Evolutionary conservation across 345 rosid genomes (phyloP).

Genomic region (Populus alba): DNA sequence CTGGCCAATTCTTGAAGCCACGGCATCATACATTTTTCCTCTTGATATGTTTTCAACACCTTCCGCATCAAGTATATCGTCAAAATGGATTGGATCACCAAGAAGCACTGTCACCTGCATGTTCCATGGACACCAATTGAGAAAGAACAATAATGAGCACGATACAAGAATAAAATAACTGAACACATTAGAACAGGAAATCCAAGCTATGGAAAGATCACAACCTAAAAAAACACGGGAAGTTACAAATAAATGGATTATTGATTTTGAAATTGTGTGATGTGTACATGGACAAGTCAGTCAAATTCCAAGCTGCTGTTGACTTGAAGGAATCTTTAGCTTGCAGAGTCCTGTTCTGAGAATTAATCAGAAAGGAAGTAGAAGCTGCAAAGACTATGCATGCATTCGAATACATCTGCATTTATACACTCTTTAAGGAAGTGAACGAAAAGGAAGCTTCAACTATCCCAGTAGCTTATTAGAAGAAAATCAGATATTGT

Average conservation of each 20-base stretch:
- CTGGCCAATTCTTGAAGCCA: slow-evolving; percentile 70
- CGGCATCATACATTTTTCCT: slow-evolving; percentile 78
- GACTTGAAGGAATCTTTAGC: no score
- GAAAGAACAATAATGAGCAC: no score
- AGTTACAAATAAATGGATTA: no score
- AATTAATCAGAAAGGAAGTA: neutral
- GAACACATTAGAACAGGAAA: no score
- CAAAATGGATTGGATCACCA: slow-evolving; percentile 79
- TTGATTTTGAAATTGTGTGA: no score
- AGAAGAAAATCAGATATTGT: no score
- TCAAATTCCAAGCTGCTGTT: no score
- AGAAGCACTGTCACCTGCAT: slow-evolving; percentile 79
- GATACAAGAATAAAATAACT: no score
- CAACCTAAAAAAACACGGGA: no score
- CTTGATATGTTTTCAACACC: slow-evolving; percentile 44
- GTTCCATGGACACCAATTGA: neutral
- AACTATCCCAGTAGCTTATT: no score
- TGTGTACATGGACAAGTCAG: no score
- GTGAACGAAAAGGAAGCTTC: neutral
- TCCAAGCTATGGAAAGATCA: no score
- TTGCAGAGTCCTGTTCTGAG: neutral
- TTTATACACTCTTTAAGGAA: neutral
- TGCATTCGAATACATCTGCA: neutral
- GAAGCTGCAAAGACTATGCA: neutral
- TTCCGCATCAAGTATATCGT: slow-evolving; percentile 56